Evolutionary conservation across 371 early-diverging fungal genomes (phyloP).

Genomic region (Mortierella sp.): DNA sequence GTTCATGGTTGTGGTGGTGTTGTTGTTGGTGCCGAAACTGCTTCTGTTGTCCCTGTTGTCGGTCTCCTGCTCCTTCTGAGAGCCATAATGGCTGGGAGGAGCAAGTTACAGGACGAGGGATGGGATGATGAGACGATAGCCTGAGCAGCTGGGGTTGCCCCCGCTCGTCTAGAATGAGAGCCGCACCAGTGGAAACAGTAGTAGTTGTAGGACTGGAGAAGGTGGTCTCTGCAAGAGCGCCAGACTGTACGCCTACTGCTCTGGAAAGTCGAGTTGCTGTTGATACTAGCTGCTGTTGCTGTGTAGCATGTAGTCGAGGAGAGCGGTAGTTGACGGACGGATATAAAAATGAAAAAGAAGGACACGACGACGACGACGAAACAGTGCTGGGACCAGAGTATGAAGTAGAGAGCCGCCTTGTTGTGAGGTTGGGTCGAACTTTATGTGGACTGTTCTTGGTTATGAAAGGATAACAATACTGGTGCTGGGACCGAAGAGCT

Average conservation of each 20-base stretch:
- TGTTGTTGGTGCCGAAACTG: neutral
- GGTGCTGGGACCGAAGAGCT: neutral
- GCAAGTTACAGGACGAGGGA: neutral
- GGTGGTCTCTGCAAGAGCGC: neutral
- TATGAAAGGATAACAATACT: neutral
- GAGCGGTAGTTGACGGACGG: neutral
- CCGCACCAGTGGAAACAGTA: neutral
- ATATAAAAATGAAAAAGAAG: neutral
- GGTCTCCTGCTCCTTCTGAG: neutral
- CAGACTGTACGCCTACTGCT: neutral
- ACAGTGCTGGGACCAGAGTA: neutral
- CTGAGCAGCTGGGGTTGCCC: conserved; percentile 24
- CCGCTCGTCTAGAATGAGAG: conserved; percentile 12
- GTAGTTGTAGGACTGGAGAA: neutral
- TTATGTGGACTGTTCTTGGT: neutral
- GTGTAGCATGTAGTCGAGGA: neutral
- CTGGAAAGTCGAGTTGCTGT: neutral
- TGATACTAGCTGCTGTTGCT: neutral
- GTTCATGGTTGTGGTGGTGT: neutral
- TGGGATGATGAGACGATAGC: neutral
- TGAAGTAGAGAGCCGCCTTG: neutral
- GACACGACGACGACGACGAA: neutral
- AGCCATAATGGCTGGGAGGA: neutral
- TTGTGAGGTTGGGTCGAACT: neutral
- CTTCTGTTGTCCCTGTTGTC: neutral